Evolutionary conservation across 495 filamentous ascomycete genomes (phyloP), one percentile per base, ranked within the genome.

Genomic region (Xylaria intraflava): DNA sequence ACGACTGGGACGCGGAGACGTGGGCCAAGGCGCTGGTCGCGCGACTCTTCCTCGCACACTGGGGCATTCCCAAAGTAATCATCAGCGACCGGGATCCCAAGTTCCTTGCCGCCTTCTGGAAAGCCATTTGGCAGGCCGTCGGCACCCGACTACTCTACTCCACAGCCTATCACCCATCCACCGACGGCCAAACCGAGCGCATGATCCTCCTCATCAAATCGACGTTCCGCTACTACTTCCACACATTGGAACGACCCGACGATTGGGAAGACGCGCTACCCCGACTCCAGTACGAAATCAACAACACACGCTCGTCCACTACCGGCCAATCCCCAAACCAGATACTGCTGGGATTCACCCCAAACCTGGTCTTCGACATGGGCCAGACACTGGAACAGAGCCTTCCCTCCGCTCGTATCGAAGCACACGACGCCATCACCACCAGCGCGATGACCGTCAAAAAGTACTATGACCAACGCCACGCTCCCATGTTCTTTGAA

Each of bases 381-480:
- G 4, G 17, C 1, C n/a, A n/a, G n/a, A n/a, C n/a, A n/a, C n/a
- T n/a, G n/a, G n/a, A n/a, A n/a, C n/a, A n/a, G n/a, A 7, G 4
- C 5, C 4, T 1, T 4, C 35, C 35, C 1, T 2, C 16, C 2
- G 35, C 35, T 1, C 2, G n/a, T 2, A 38, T 38, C 4, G 35
- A 38, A 1, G 35, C 35, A 38, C 55, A 62, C 24, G 24, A 51
- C 17, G 36, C 17, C 20, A 27, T 51, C 35, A 19, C 30, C 22
- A 26, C 48, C 16, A 10, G 27, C 8, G n/a, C 14, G 7, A 23
- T 20, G 2, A 11, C 50, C n/a, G 44, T 43, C 23, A 38, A 38
- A 17, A 38, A 19, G n/a, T 19, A 38, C 11, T 38, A 38, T n/a
- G 35, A 38, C n/a, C 14, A 14, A 3, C 12, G 35, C 2, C 35